Evolutionary conservation across 2,329 filamentous ascomycete species (phyloP).

Genomic region (Ceratocystis cacaofunesta): DNA sequence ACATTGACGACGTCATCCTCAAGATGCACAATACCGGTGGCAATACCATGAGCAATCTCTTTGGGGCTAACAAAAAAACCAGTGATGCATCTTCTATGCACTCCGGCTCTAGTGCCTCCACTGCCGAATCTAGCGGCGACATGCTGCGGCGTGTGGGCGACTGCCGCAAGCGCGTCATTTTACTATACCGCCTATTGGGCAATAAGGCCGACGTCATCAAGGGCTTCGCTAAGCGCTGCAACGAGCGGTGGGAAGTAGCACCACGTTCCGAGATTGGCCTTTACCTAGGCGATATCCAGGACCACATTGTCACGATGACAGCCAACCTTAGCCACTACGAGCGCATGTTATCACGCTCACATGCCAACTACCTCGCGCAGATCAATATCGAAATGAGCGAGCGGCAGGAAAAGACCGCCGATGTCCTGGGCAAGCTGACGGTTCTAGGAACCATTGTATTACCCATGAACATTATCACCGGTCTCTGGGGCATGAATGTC

Average conservation of each 20-base stretch:
- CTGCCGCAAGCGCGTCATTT: constrained; percentile 95
- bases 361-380: constrained; percentile 96
- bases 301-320: constrained; percentile 98
- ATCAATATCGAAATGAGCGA: constrained; percentile 99
- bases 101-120: constrained; percentile 14
- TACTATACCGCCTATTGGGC: constrained; percentile 76
- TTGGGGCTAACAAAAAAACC: neutral
- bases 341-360: constrained; percentile 77
- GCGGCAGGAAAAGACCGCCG: constrained; percentile 85
- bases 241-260: constrained; percentile 93
- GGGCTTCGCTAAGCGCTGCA: constrained; percentile 94
- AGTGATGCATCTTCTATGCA: constrained; percentile 30
- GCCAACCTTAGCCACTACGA: constrained; percentile 92
- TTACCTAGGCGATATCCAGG: constrained; percentile 94
- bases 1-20: constrained; percentile 86
- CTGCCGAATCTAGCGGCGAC: constrained; percentile 44
- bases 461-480: constrained; percentile 98
- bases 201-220: constrained; percentile 99
- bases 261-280: constrained; percentile 92
- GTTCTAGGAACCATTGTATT: constrained; percentile 93
- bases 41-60: neutral
- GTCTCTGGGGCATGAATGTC: constrained; percentile 98
- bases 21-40: constrained; percentile 43
- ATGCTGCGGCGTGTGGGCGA: constrained; percentile 90
- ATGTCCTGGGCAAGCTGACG: constrained; percentile 86